Percentiles rank a stretch among this genome's conserved stretches.
Evolutionary conservation across 805 yeast species (phyloP).

Genomic region (Kluyveromyces nonfermentans): DNA sequence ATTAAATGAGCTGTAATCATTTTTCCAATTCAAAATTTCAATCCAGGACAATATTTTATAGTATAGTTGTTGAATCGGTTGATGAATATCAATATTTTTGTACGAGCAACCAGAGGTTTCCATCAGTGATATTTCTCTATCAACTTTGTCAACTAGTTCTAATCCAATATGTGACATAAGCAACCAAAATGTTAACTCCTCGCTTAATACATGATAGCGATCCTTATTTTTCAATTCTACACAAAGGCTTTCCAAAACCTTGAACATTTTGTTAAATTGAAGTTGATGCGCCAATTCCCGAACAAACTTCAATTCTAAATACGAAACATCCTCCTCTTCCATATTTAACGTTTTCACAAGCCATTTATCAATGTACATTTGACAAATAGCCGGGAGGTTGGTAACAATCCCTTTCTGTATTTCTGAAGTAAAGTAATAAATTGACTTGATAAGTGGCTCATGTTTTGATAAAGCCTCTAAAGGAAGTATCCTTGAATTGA

Average conservation of each 20-base stretch:
- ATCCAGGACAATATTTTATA: background rate
- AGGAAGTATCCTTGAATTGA: constrained; percentile 7
- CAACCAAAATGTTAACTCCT: constrained; percentile 6
- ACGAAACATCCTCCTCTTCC: constrained; percentile 7
- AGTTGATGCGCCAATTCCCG: constrained; percentile 18
- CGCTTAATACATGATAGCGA: background rate
- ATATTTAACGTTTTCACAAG: constrained; percentile 4
- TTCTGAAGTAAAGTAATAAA: constrained; percentile 29
- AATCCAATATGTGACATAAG: constrained; percentile 12
- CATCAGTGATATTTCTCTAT: background rate
- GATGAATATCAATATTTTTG: background rate
- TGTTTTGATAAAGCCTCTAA: constrained; percentile 19
- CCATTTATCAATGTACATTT: constrained; percentile 28
- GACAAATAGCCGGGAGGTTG: constrained; percentile 26
- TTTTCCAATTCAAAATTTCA: constrained; percentile 7
- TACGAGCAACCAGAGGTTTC: background rate
- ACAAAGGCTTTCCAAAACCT: constrained; percentile 1
- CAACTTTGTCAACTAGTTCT: constrained; percentile 10
- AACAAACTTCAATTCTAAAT: constrained; percentile 19
- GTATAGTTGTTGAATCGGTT: background rate
- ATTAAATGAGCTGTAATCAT: constrained; percentile 12
- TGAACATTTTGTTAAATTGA: constrained; percentile 20
- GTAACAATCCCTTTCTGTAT: constrained; percentile 23
- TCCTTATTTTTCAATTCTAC: background rate
- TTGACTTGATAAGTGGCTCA: constrained; percentile 27